Conservation (phyloP, 208 protist genomes). For the Jaenimonas drosophilae region DNA sequence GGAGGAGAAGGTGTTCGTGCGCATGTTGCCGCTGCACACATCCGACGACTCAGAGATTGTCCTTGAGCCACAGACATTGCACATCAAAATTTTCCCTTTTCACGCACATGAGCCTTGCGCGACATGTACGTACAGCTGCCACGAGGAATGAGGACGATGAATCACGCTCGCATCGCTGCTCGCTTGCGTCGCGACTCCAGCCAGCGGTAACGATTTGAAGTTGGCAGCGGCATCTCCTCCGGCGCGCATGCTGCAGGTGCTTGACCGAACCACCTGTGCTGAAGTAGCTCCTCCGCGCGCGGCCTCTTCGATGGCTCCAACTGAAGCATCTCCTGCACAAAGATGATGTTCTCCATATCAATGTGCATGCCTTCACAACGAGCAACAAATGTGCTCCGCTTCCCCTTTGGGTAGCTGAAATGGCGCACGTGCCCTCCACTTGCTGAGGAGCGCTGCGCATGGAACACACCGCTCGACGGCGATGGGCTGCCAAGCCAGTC, state of each 20-base stretch:
- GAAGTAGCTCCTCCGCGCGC: conserved; percentile 33
- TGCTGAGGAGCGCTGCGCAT: conserved; percentile 7
- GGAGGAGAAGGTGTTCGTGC: background rate
- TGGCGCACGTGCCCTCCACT: background rate
- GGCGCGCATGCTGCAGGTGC: conserved; percentile 44
- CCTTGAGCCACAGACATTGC: too few relatives aligned
- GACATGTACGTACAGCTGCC: too few relatives aligned
- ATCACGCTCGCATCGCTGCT: conserved; percentile 8
- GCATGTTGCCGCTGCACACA: too few relatives aligned
- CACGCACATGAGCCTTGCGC: too few relatives aligned
- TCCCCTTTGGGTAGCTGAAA: conserved; percentile 15
- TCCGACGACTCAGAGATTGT: too few relatives aligned
- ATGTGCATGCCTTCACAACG: conserved; percentile 40
- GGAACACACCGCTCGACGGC: conserved; percentile 32
- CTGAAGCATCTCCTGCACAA: conserved; percentile 71
- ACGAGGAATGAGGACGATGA: conserved; percentile 1
- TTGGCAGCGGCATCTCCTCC: conserved; percentile 42
- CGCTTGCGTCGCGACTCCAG: conserved; percentile 22
- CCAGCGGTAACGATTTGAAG: conserved; percentile 56
- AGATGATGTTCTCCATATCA: conserved; percentile 16
- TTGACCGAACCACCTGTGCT: conserved; percentile 62
- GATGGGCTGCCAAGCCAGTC: conserved; percentile 73
- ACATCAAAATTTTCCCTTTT: too few relatives aligned
- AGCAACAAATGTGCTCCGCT: conserved; percentile 27
- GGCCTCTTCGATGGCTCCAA: conserved; percentile 55